Evolutionary conservation across 2,329 filamentous ascomycete genomes (phyloP).

Genomic region (Orbilia brochopaga): DNA sequence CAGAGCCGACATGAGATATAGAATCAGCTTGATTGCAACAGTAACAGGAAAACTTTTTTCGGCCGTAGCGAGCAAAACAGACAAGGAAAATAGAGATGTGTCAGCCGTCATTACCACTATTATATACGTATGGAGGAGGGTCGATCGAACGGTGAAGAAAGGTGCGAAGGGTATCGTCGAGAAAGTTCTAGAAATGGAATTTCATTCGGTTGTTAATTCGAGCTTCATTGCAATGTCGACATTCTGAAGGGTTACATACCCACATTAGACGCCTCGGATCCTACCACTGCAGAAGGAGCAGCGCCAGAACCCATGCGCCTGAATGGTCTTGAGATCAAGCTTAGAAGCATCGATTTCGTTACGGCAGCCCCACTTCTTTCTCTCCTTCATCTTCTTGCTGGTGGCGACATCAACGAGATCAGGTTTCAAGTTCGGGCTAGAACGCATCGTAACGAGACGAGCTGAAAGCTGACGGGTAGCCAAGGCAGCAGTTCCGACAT

Average conservation of each 20-base stretch:
- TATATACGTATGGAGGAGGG: no score
- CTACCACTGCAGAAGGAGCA: constrained; percentile 47
- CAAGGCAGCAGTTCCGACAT: constrained; percentile 40
- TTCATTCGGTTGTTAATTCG: neutral
- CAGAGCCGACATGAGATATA: neutral
- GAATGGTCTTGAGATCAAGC: constrained; percentile 36
- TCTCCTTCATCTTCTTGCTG: constrained; percentile 30
- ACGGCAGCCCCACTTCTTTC: constrained; percentile 43
- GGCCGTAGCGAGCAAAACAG: neutral
- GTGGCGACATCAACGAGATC: constrained; percentile 9
- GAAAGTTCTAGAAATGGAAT: neutral
- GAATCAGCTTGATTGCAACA: neutral
- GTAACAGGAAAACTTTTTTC: neutral
- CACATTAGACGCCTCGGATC: constrained; percentile 35
- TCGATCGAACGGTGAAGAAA: no score
- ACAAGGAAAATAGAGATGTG: no score
- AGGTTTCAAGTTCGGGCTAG: constrained; percentile 35
- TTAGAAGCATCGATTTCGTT: constrained; percentile 30
- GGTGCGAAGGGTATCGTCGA: no score
- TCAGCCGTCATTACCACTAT: no score
- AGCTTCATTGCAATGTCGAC: neutral
- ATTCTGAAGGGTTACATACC: no score
- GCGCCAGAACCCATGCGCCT: constrained; percentile 48
- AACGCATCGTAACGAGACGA: constrained; percentile 48
- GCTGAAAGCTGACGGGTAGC: constrained; percentile 39